These are phyloP conservation scores for Daedaleopsis sinensis DNA, from an alignment of 768 basidiomycete genomes.

Conservation along the genomic window DNA sequence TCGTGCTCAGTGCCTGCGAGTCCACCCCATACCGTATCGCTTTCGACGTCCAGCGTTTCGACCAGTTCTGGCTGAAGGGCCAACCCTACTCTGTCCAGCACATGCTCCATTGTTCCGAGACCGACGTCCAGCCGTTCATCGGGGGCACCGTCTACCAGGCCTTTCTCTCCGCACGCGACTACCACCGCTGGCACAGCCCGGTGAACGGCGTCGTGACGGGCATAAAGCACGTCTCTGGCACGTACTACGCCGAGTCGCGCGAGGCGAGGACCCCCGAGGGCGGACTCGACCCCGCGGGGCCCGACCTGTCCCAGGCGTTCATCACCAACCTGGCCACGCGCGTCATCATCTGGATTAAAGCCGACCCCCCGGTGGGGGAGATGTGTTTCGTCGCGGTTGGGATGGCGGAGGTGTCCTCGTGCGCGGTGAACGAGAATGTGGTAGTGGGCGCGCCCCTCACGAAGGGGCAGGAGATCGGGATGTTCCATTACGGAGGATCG, in stretches of 20 bases:
- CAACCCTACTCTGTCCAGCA: slow-evolving; percentile 61
- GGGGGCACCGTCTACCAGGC: slow-evolving; percentile 60
- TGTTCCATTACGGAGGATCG: slow-evolving; percentile 68
- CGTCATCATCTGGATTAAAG: slow-evolving; percentile 56
- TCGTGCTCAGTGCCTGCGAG: slow-evolving; percentile 59
- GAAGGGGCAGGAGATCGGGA: slow-evolving; percentile 61
- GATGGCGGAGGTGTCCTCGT: slow-evolving; percentile 67
- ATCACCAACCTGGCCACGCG: slow-evolving; percentile 51
- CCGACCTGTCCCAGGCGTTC: slow-evolving; percentile 40
- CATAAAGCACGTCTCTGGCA: slow-evolving; percentile 49
- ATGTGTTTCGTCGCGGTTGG: slow-evolving; percentile 62
- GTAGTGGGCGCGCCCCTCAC: slow-evolving; percentile 42
- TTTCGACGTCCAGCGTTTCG: slow-evolving; percentile 40
- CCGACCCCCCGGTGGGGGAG: slow-evolving; percentile 56
- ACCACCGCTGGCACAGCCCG: slow-evolving; percentile 69
- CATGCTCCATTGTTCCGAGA: slow-evolving; percentile 49
- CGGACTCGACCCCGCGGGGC: slow-evolving; percentile 28
- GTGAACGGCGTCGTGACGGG: slow-evolving; percentile 48
- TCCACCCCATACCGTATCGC: slow-evolving; percentile 49
- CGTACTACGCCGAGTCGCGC: slow-evolving; percentile 48
- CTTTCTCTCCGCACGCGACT: slow-evolving; percentile 55
- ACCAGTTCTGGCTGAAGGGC: slow-evolving; percentile 64
- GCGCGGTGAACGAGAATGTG: slow-evolving; percentile 48
- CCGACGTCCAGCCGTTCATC: slow-evolving; percentile 41
- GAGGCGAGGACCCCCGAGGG: slow-evolving; percentile 5